Evolutionary conservation across 805 yeast genomes (phyloP).

Genomic region (Candida qinlingensis): DNA sequence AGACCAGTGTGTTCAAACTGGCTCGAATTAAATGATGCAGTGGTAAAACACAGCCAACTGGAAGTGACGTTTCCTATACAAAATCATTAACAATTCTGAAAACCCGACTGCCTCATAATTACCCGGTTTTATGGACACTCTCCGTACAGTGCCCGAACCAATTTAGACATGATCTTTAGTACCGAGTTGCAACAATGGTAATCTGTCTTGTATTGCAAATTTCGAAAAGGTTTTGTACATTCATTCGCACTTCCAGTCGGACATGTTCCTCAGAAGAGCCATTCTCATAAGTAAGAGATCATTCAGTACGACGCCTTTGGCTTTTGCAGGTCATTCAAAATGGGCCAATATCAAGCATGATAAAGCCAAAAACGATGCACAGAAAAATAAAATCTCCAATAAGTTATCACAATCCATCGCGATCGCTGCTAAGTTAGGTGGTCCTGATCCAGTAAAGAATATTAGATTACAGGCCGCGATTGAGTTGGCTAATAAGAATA

Average conservation of each 20-base stretch:
- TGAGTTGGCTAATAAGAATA: conserved; percentile 71
- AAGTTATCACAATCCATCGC: conserved; percentile 70
- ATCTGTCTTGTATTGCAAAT: too few species aligned
- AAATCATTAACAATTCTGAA: too few species aligned
- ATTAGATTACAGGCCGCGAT: conserved; percentile 62
- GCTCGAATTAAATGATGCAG: neutral
- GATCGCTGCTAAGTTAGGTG: conserved; percentile 64
- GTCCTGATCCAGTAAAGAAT: conserved; percentile 61
- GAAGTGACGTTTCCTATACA: too few species aligned
- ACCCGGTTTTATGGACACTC: neutral
- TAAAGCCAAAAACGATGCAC: conserved; percentile 88
- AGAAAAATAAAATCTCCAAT: conserved; percentile 61
- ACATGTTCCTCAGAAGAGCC: neutral
- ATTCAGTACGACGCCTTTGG: neutral
- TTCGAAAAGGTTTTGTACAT: too few species aligned
- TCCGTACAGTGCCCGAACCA: neutral
- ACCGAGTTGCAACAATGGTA: too few species aligned
- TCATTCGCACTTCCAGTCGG: neutral
- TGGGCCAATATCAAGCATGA: conserved; percentile 95
- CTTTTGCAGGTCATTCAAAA: conserved; percentile 72
- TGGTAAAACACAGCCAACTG: neutral
- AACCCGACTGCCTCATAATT: neutral
- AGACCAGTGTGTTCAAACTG: too few species aligned
- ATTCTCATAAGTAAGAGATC: neutral
- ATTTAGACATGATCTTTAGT: neutral